These are phyloP conservation scores for Amanita jacksonii DNA, from an alignment of 768 basidiomycete genomes.

Conservation along the genomic window DNA sequence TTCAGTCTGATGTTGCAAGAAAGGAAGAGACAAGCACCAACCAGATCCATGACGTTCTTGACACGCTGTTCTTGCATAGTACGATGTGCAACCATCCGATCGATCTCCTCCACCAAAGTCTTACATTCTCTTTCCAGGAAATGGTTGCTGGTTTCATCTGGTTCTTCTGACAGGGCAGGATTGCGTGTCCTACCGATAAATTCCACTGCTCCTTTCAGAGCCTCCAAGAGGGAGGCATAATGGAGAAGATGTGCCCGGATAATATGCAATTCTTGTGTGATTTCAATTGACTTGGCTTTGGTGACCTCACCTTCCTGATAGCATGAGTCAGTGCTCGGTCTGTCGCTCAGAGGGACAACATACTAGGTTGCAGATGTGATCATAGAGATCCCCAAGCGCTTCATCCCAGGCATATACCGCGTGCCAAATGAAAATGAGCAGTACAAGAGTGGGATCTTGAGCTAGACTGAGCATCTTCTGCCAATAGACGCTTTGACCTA, in stretches of 20 bases:
- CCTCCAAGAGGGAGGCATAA: constrained; percentile 24
- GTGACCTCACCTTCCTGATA: constrained; percentile 43
- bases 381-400: constrained; percentile 42
- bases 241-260: constrained; percentile 53
- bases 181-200: no score
- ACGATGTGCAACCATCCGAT: constrained; percentile 30
- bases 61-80: constrained; percentile 38
- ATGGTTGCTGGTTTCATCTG: neutral
- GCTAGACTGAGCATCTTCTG: constrained; percentile 29
- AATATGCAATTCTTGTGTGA: constrained; percentile 47
- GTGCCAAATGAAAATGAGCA: constrained; percentile 49
- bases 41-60: constrained; percentile 45
- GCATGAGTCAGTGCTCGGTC: neutral
- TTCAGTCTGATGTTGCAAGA: no score
- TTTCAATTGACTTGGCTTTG: constrained; percentile 26
- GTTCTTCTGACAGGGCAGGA: constrained; percentile 13
- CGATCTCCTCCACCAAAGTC: constrained; percentile 40
- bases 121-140: constrained; percentile 31
- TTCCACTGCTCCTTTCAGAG: neutral
- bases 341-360: constrained; percentile 9
- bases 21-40: constrained; percentile 17
- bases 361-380: constrained; percentile 40
- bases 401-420: constrained; percentile 57
- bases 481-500: constrained; percentile 39
- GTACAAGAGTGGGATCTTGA: constrained; percentile 44